These are phyloP conservation scores for Solanum etuberosum DNA, from an alignment of 257 asterid species.

Conservation along the genomic window DNA sequence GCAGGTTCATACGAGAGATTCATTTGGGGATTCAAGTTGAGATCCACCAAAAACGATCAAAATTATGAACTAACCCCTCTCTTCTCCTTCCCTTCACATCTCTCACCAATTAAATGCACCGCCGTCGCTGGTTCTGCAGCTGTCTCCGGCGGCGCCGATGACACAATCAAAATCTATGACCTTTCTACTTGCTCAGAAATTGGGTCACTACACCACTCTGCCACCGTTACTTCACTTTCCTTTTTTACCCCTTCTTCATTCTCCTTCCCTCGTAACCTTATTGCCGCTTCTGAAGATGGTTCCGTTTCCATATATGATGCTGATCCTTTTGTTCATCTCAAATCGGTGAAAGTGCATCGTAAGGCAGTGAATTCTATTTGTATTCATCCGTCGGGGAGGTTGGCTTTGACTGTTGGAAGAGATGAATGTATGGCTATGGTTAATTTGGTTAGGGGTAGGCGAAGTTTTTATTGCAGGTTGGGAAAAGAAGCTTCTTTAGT, in stretches of 20 bases:
- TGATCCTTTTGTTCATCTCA: constrained; percentile 82
- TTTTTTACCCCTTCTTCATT: constrained; percentile 61
- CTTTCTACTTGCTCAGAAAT: constrained; percentile 70
- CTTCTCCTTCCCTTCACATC: constrained; percentile 94
- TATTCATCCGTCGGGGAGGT: constrained; percentile 76
- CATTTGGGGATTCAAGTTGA: constrained; percentile 84
- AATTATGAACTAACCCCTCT: constrained; percentile 36
- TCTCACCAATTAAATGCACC: constrained; percentile 77
- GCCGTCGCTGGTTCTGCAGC: constrained; percentile 81
- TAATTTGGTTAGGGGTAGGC: constrained; percentile 76
- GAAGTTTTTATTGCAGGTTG: constrained; percentile 67
- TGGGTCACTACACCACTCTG: constrained; percentile 62
- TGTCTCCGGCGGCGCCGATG: constrained; percentile 88
- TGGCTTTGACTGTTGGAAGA: constrained; percentile 72
- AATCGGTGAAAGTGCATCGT: constrained; percentile 55
- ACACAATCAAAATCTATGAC: constrained; percentile 89
- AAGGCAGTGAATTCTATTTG: constrained; percentile 56
- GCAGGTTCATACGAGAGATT: constrained; percentile 97
- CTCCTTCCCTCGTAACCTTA: constrained; percentile 66
- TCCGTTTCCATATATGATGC: constrained; percentile 62
- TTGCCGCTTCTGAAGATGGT: constrained; percentile 68
- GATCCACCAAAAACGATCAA: constrained; percentile 21
- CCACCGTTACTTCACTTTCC: constrained; percentile 67
- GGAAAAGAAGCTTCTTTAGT: constrained; percentile 66
- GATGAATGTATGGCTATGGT: constrained; percentile 83